phyloP scores from a whole-genome alignment of 257 asterid species.

The Mitragyna speciosa region DNA sequence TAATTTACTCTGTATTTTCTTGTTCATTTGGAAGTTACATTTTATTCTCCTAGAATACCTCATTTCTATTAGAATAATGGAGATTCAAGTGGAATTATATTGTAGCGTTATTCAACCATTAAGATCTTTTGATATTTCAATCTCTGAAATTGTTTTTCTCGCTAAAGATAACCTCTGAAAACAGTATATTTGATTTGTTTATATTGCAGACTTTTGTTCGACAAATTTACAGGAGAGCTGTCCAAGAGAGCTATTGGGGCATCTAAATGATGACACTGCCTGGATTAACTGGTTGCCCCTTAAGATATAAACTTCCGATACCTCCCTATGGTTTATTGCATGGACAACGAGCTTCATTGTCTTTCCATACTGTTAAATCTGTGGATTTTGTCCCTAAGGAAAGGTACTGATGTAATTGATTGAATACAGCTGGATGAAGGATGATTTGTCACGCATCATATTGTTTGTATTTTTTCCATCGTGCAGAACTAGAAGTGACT shows the following conservation, averaged over 20 bases:
- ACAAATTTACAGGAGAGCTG: constrained; percentile 26
- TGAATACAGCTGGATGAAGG: neutral
- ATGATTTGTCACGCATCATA: constrained; percentile 6
- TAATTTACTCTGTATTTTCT: neutral
- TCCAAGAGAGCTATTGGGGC: constrained; percentile 23
- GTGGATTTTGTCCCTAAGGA: constrained; percentile 29
- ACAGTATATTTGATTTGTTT: neutral
- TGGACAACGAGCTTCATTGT: constrained; percentile 36
- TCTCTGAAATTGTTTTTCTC: neutral
- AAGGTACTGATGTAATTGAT: constrained; percentile 33
- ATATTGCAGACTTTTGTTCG: constrained; percentile 26
- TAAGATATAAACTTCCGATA: constrained; percentile 47
- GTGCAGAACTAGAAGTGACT: constrained; percentile 36
- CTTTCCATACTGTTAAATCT: constrained; percentile 35
- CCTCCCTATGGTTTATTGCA: constrained; percentile 40
- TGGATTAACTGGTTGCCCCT: constrained; percentile 65
- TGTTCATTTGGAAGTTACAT: neutral
- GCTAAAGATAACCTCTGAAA: neutral
- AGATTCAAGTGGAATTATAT: neutral
- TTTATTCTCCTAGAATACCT: neutral
- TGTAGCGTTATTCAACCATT: neutral
- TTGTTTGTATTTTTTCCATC: constrained; percentile 22
- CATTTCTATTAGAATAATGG: neutral
- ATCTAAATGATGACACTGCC: constrained; percentile 44
- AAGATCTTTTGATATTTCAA: constrained; percentile 9